A percentile compares a stretch with the other conserved stretches of the same genome.
Conservation (phyloP, 2,329 filamentous ascomycete species). For the Aschersonia sp. region DNA sequence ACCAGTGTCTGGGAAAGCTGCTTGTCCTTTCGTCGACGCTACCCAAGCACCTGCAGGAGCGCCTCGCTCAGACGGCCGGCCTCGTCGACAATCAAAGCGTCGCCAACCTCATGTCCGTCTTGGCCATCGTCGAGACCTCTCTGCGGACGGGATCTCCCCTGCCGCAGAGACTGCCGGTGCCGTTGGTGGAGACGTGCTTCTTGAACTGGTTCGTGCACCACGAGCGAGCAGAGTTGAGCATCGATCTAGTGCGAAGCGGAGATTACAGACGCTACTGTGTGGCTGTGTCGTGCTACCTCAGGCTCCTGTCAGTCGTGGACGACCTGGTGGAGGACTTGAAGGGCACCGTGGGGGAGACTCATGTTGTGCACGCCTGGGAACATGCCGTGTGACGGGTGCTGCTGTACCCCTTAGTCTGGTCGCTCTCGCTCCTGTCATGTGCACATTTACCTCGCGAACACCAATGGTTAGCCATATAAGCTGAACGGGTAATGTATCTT, state of each 20-base stretch:
- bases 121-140: conserved; percentile 29
- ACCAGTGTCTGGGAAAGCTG: conserved; percentile 17
- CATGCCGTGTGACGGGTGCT: conserved; percentile 1
- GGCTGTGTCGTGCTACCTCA: conserved; percentile 26
- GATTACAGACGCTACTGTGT: conserved; percentile 31
- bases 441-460: too few relatives aligned
- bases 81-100: conserved; percentile 27
- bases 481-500: too few relatives aligned
- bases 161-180: conserved; percentile 31
- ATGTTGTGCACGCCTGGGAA: conserved; percentile 16
- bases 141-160: conserved; percentile 31
- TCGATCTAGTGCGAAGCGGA: conserved; percentile 21
- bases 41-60: conserved; percentile 22
- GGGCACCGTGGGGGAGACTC: conserved; percentile 24
- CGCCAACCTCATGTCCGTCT: conserved; percentile 34
- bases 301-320: conserved; percentile 26
- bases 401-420: background rate
- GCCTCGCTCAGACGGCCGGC: conserved; percentile 21
- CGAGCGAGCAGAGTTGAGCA: conserved; percentile 14
- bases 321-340: conserved; percentile 29
- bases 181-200: conserved; percentile 22
- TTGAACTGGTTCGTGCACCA: conserved; percentile 10
- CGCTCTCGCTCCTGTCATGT: background rate
- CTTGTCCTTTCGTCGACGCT: conserved; percentile 19
- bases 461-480: too few relatives aligned